Percentiles rank a stretch among this genome's conserved stretches.
phyloP scores from a whole-genome alignment of 2,329 filamentous ascomycete species.

The Neonectria punicea region DNA sequence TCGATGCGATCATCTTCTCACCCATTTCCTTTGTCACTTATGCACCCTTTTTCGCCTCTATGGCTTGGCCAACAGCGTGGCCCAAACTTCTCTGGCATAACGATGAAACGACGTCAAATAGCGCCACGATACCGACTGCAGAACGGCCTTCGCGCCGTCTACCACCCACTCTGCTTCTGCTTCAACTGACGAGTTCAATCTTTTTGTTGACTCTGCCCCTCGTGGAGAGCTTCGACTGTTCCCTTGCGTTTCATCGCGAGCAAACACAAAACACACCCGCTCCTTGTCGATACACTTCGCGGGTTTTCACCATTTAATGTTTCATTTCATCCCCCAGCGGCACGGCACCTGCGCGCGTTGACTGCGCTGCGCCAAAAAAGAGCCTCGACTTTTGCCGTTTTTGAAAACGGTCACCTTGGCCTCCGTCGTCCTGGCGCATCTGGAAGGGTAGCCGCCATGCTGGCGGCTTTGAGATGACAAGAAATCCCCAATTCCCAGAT shows the following conservation, averaged over 20 bases:
- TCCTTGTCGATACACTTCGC: conserved; percentile 28
- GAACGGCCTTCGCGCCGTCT: conserved; percentile 34
- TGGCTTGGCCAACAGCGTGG: conserved; percentile 27
- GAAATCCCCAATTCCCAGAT: conserved; percentile 28
- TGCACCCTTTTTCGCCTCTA: conserved; percentile 18
- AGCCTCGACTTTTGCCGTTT: conserved; percentile 12
- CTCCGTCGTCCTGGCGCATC: conserved; percentile 17
- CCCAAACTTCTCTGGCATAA: conserved; percentile 34
- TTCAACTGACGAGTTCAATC: conserved; percentile 37
- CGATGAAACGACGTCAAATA: conserved; percentile 43
- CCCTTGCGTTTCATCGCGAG: conserved; percentile 41
- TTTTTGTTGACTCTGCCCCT: conserved; percentile 34
- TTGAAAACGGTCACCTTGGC: conserved; percentile 19
- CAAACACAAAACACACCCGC: conserved; percentile 29
- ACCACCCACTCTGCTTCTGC: conserved; percentile 26
- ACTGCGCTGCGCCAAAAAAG: conserved; percentile 39
- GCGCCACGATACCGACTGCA: conserved; percentile 39
- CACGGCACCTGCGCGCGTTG: conserved; percentile 42
- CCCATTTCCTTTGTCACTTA: conserved; percentile 35
- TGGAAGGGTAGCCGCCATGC: conserved; percentile 34
- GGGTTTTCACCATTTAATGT: conserved; percentile 35
- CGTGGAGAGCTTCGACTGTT: conserved; percentile 41
- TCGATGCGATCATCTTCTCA: conserved; percentile 32
- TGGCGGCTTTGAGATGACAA: conserved; percentile 38
- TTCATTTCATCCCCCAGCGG: conserved; percentile 39